Evolutionary conservation across 108 stramenopile genomes (phyloP).

Genomic region (Nitzschia sp.): DNA sequence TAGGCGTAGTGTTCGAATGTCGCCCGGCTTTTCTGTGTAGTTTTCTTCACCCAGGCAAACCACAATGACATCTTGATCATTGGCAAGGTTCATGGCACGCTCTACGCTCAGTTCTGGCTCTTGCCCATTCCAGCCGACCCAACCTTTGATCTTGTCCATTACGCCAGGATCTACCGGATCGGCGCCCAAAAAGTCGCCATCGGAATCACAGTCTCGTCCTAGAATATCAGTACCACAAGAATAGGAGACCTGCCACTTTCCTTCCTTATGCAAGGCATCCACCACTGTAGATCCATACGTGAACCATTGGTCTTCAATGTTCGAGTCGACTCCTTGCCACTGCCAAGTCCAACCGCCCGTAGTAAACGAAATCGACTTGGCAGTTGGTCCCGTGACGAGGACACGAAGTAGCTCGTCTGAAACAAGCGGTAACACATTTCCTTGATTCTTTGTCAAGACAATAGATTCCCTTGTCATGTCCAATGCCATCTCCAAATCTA

Average conservation of each 20-base stretch:
- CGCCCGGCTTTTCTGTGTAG: conserved; percentile 87
- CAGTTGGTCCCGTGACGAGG: conserved; percentile 79
- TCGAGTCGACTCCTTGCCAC: conserved; percentile 76
- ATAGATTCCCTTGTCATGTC: conserved; percentile 67
- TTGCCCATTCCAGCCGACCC: conserved; percentile 38
- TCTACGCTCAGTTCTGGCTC: conserved; percentile 23
- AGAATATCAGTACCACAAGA: conserved; percentile 56
- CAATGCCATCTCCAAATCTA: conserved; percentile 47
- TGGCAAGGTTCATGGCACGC: conserved; percentile 35
- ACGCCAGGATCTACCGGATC: conserved; percentile 17
- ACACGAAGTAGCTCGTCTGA: conserved; percentile 32
- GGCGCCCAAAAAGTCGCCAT: conserved; percentile 1
- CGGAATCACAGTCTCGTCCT: conserved; percentile 40
- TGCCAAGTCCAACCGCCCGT: conserved; percentile 81
- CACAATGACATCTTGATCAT: conserved; percentile 53
- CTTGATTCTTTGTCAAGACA: conserved; percentile 67
- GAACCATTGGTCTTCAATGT: conserved; percentile 43
- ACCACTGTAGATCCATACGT: conserved; percentile 51
- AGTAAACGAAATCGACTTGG: conserved; percentile 53
- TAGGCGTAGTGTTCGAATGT: conserved; percentile 61
- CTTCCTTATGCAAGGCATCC: conserved; percentile 23
- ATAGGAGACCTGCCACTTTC: conserved; percentile 35
- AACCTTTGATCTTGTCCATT: conserved; percentile 22
- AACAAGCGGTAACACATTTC: conserved; percentile 36
- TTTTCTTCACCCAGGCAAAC: conserved; percentile 81